Evolutionary conservation across 2,329 filamentous ascomycete species (phyloP).

Genomic region (Harringtonia lauricola): DNA sequence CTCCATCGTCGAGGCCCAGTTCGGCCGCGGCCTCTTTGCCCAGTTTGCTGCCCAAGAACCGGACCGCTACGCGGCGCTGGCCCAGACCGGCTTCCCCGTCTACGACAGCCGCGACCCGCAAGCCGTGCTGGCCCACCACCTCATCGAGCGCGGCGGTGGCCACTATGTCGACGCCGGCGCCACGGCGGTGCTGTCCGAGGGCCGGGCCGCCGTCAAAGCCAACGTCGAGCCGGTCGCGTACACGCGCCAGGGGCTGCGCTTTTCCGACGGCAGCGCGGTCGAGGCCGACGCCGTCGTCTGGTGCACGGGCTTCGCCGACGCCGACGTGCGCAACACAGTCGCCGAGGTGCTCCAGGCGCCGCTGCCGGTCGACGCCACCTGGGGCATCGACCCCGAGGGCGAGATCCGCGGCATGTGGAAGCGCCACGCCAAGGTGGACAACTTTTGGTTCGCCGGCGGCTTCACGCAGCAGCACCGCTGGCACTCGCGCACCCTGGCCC

Average conservation of each 20-base stretch:
- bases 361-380: background rate
- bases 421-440: background rate
- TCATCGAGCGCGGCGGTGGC: conserved; percentile 1
- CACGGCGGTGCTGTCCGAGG: background rate
- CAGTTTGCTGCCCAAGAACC: background rate
- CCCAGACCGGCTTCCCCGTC: conserved; percentile 1
- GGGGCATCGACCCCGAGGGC: conserved; percentile 1
- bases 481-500: conserved; percentile 19
- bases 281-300: conserved; percentile 27
- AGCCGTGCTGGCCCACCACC: background rate
- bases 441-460: conserved; percentile 21
- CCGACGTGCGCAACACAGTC: conserved; percentile 1
- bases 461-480: conserved; percentile 21
- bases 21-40: background rate
- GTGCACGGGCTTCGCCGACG: conserved; percentile 25
- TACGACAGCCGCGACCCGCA: background rate
- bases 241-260: background rate
- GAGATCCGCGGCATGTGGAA: conserved; percentile 2
- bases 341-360: background rate
- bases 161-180: conserved; percentile 3
- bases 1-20: conserved; percentile 1
- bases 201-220: background rate
- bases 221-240: conserved; percentile 1
- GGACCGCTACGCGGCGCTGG: conserved; percentile 2
- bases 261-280: conserved; percentile 19